Percentiles rank a stretch among this genome's conserved stretches.
phyloP scores from a whole-genome alignment of 164 flowering plant genomes.

The Santalum album region DNA sequence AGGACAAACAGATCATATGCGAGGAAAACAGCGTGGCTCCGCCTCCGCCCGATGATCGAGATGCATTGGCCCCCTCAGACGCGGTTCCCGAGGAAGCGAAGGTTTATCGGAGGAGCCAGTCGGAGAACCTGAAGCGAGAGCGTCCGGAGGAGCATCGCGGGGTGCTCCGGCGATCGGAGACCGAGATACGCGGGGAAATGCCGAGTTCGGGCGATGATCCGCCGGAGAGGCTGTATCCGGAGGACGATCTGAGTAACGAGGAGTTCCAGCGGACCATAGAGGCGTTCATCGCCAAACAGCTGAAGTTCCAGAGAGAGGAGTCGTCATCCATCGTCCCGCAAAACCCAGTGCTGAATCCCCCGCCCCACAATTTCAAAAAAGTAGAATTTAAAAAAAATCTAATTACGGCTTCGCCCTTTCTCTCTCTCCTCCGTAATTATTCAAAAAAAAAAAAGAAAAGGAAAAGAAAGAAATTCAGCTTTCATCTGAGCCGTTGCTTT shows the following conservation, averaged over 20 bases:
- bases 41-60: not conserved
- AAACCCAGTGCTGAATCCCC: constrained; percentile 4
- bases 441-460: too few relatives aligned
- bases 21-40: constrained; percentile 13
- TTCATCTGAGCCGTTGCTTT: too few relatives aligned
- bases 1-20: constrained; percentile 35
- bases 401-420: too few relatives aligned
- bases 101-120: constrained; percentile 19
- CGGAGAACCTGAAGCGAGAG: constrained; percentile 29
- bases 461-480: too few relatives aligned
- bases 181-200: constrained; percentile 23
- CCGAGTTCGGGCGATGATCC: not conserved
- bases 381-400: too few relatives aligned
- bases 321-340: constrained; percentile 15
- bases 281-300: constrained; percentile 43
- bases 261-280: constrained; percentile 47
- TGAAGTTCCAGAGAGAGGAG: constrained; percentile 28
- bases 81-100: constrained; percentile 1
- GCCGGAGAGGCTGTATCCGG: constrained; percentile 9
- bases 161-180: constrained; percentile 42
- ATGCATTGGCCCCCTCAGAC: not conserved
- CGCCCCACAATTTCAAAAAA: not conserved
- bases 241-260: constrained; percentile 42
- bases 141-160: not conserved
- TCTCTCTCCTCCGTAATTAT: too few relatives aligned